Evolutionary conservation across 805 yeast species (phyloP).

Genomic region (Cyberlindnera americana): DNA sequence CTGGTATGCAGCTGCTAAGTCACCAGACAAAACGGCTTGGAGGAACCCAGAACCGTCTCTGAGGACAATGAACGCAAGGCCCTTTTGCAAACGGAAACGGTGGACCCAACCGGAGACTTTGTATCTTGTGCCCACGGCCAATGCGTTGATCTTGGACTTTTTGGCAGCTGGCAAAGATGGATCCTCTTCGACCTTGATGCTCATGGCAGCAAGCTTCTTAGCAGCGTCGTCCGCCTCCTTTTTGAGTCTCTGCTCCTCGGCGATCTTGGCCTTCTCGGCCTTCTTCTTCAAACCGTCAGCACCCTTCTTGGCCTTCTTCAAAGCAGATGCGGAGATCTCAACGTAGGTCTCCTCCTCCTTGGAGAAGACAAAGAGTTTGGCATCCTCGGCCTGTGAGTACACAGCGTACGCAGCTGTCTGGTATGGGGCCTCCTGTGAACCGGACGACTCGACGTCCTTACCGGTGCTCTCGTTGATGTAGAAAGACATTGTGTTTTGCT

Average conservation of each 20-base stretch:
- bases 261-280: constrained; percentile 47
- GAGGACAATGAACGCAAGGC: constrained; percentile 81
- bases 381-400: constrained; percentile 37
- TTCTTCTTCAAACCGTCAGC: constrained; percentile 86
- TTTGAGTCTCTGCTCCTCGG: constrained; percentile 47
- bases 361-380: constrained; percentile 57
- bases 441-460: constrained; percentile 54
- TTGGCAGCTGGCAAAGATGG: constrained; percentile 64
- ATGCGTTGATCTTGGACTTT: constrained; percentile 53
- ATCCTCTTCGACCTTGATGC: constrained; percentile 74
- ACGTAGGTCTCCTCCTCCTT: constrained; percentile 57
- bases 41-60: constrained; percentile 94
- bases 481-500: constrained; percentile 30
- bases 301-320: constrained; percentile 95
- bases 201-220: constrained; percentile 73
- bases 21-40: constrained; percentile 86
- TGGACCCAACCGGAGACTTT: constrained; percentile 93
- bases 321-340: constrained; percentile 84
- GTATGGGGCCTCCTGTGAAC: constrained; percentile 68
- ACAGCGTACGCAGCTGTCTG: constrained; percentile 83
- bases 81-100: constrained; percentile 89
- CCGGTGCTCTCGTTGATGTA: constrained; percentile 79
- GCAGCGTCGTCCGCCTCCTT: constrained; percentile 71
- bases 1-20: constrained; percentile 84
- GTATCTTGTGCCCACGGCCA: constrained; percentile 65